These are phyloP conservation scores for Tulasnella sp. DNA, from an alignment of 768 basidiomycete species.

Conservation along the genomic window DNA sequence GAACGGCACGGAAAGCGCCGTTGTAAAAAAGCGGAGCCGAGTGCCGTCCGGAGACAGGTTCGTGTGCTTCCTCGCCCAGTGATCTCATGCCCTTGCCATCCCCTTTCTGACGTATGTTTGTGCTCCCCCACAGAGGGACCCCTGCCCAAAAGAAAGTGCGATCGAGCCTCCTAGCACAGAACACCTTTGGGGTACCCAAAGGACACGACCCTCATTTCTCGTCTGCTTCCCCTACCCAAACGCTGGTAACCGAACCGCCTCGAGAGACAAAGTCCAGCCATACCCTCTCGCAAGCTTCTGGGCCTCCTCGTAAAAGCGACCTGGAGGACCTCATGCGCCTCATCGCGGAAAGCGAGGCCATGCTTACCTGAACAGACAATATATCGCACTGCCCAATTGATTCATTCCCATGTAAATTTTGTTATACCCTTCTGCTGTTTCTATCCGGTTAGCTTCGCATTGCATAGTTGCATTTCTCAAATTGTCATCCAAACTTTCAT, in stretches of 20 bases:
- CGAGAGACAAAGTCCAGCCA: background rate
- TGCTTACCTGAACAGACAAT: constrained; percentile 16
- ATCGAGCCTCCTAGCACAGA: background rate
- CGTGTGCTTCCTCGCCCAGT: constrained; percentile 2
- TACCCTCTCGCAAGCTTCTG: background rate
- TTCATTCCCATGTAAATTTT: background rate
- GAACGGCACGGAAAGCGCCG: background rate
- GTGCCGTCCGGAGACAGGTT: background rate
- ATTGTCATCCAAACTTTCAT: background rate
- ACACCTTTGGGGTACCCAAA: background rate
- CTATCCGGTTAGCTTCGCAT: background rate
- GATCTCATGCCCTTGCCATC: background rate
- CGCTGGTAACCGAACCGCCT: background rate
- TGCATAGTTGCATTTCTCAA: background rate
- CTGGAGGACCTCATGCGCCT: constrained; percentile 12
- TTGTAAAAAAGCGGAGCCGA: background rate
- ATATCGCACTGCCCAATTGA: background rate
- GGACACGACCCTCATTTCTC: background rate
- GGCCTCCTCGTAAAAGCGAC: constrained; percentile 2
- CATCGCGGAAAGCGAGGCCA: constrained; percentile 22
- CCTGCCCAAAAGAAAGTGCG: background rate
- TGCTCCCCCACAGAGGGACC: background rate
- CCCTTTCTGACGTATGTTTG: background rate
- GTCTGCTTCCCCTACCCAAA: background rate
- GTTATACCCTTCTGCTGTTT: background rate